phyloP scores from a whole-genome alignment of 805 yeast species.

The Wickerhamomyces queroliae region DNA sequence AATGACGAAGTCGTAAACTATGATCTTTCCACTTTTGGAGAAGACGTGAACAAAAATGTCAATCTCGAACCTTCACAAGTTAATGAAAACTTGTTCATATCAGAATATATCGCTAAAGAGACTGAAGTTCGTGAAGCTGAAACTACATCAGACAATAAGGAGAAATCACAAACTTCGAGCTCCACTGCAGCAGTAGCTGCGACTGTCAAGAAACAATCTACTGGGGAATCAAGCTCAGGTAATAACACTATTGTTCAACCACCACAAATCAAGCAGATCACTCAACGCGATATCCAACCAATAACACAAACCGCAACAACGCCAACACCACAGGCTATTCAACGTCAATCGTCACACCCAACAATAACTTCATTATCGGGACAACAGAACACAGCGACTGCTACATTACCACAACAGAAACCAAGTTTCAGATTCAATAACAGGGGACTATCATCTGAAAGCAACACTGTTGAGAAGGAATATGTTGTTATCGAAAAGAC shows the following conservation, averaged over 20 bases:
- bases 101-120: constrained; percentile 58
- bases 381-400: constrained; percentile 1
- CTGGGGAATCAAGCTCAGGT: neutral
- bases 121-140: constrained; percentile 13
- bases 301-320: constrained; percentile 8
- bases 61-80: constrained; percentile 56
- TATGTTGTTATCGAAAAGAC: constrained; percentile 94
- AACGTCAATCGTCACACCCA: constrained; percentile 3
- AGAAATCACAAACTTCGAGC: neutral
- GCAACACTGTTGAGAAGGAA: constrained; percentile 68
- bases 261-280: constrained; percentile 13
- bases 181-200: neutral
- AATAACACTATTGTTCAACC: neutral
- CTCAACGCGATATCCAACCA: constrained; percentile 21
- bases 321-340: constrained; percentile 4
- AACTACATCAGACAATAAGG: neutral
- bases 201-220: neutral
- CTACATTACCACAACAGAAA: constrained; percentile 1
- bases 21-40: constrained; percentile 35
- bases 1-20: constrained; percentile 57
- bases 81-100: constrained; percentile 76
- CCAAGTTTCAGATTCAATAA: constrained; percentile 9
- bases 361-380: neutral
- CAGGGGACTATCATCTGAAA: constrained; percentile 33
- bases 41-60: constrained; percentile 42